Conservation (phyloP, 306 rosid species). For the Senna siamea region DNA sequence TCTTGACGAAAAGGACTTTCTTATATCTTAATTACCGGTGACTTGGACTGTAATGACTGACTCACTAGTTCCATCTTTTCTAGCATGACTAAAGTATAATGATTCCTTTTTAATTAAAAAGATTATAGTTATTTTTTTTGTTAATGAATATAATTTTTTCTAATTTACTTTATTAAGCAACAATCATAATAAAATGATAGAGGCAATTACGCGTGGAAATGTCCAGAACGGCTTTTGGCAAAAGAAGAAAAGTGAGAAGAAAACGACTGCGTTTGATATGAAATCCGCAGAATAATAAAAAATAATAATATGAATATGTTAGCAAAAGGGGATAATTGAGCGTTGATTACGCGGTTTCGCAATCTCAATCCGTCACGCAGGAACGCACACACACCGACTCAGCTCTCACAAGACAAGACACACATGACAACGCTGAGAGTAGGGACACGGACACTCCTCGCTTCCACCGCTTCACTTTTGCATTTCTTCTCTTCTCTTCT, state of each 20-base stretch:
- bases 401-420: not conserved
- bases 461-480: not conserved
- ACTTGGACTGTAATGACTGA: too few species aligned
- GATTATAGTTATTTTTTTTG: too few species aligned
- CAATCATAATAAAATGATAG: not conserved
- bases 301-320: too few species aligned
- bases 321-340: not conserved
- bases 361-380: not conserved
- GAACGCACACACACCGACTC: not conserved
- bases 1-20: too few species aligned
- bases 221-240: too few species aligned
- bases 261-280: not conserved
- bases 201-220: slow-evolving; percentile 17
- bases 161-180: too few species aligned
- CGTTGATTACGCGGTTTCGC: slow-evolving; percentile 48
- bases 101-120: too few species aligned
- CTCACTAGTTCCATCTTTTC: too few species aligned
- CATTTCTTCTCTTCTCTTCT: slow-evolving; percentile 7
- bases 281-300: not conserved
- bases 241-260: too few species aligned
- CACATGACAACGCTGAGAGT: not conserved
- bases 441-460: not conserved
- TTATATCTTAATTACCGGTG: too few species aligned
- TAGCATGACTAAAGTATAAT: too few species aligned
- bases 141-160: too few species aligned